These are phyloP conservation scores for Pestalotiopsis sp. DNA, from an alignment of 2,329 filamentous ascomycete genomes.

Conservation along the genomic window DNA sequence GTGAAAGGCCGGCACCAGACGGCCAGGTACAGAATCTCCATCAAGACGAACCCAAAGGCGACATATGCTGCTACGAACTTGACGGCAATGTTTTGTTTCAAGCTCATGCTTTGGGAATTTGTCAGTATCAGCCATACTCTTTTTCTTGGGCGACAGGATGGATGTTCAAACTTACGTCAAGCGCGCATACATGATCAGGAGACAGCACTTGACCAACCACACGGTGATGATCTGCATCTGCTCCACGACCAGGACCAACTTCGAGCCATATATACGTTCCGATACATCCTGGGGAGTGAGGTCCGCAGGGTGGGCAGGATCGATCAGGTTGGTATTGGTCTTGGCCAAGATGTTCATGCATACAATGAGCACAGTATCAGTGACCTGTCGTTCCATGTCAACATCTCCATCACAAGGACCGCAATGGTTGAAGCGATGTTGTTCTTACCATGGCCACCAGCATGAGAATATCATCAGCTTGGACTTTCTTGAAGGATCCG, in stretches of 20 bases:
- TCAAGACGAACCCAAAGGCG: constrained; percentile 44
- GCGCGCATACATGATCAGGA: constrained; percentile 57
- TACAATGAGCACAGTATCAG: constrained; percentile 6
- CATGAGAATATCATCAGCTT: constrained; percentile 10
- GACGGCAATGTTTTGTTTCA: constrained; percentile 37
- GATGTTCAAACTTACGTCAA: constrained; percentile 41
- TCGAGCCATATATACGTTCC: constrained; percentile 52
- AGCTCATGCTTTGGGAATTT: constrained; percentile 1
- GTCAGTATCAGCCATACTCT: neutral
- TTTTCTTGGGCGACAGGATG: too few species aligned
- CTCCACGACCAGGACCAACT: constrained; percentile 63
- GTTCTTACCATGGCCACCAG: constrained; percentile 7
- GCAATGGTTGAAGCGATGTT: neutral
- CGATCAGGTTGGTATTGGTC: constrained; percentile 9
- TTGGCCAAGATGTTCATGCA: constrained; percentile 8
- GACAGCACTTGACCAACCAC: constrained; percentile 56
- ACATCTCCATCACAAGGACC: neutral
- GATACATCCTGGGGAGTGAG: constrained; percentile 46
- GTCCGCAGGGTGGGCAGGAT: neutral
- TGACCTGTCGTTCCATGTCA: neutral
- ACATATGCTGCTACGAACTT: constrained; percentile 46
- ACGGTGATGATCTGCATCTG: constrained; percentile 62
- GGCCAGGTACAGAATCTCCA: constrained; percentile 49
- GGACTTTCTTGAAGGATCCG: constrained; percentile 11
- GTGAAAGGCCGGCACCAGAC: constrained; percentile 58